Conservation (phyloP, 2,329 filamentous ascomycete species). For the Thermochaetoides dissita region DNA sequence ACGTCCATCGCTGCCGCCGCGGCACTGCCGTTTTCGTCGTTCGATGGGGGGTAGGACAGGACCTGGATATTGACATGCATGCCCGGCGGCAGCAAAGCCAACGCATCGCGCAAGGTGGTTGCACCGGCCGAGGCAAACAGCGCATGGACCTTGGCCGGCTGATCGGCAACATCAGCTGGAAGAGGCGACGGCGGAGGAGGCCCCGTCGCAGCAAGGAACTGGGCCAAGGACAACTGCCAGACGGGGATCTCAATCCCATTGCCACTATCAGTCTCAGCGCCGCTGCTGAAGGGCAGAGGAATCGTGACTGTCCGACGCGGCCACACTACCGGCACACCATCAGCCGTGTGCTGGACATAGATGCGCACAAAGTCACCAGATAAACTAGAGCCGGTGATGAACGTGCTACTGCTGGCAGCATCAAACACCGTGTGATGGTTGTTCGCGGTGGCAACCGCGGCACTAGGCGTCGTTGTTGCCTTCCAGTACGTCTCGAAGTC, state of each 20-base stretch:
- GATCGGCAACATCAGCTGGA: conserved; percentile 17
- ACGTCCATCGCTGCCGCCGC: conserved; percentile 39
- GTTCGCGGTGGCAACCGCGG: conserved; percentile 20
- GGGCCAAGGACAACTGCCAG: conserved; percentile 59
- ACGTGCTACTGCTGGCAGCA: conserved; percentile 54
- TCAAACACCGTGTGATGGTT: not conserved
- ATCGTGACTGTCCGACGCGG: conserved; percentile 62
- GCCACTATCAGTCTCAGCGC: conserved; percentile 23
- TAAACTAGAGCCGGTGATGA: conserved; percentile 88
- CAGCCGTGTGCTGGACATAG: conserved; percentile 81
- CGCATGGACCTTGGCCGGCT: conserved; percentile 54
- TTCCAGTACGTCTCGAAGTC: conserved; percentile 99
- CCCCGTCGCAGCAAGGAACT: conserved; percentile 45
- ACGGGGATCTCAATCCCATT: conserved; percentile 70
- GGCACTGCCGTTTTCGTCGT: conserved; percentile 55
- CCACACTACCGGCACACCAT: conserved; percentile 76
- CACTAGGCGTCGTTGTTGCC: conserved; percentile 59
- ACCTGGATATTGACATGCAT: conserved; percentile 89
- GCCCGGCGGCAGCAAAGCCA: conserved; percentile 58
- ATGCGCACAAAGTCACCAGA: conserved; percentile 90
- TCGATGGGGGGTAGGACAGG: conserved; percentile 58
- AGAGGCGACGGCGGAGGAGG: too few species aligned
- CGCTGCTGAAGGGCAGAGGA: too few species aligned
- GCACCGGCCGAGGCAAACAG: conserved; percentile 57
- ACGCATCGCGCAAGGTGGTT: conserved; percentile 62